Conservation (phyloP, 306 rosid genomes). For the Pueraria montana region DNA sequence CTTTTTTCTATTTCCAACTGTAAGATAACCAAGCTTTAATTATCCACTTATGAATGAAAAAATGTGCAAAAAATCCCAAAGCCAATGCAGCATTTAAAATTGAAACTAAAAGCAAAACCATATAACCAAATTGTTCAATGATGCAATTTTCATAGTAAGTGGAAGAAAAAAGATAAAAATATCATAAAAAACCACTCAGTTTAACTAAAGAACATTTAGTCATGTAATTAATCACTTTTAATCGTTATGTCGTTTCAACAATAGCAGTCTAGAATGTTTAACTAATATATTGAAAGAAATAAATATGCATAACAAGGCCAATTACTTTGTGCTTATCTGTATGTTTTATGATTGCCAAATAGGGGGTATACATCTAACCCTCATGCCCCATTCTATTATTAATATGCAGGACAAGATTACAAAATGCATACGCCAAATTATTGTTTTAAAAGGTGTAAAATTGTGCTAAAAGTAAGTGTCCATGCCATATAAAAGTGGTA, state of each 20-base stretch:
- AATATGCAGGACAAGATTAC: not conserved
- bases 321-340: not conserved
- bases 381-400: not conserved
- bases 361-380: not conserved
- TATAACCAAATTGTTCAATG: not conserved
- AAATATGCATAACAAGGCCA: not conserved
- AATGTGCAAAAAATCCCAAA: not conserved
- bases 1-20: constrained; percentile 61
- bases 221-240: not conserved
- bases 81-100: not conserved
- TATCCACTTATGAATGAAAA: constrained; percentile 17
- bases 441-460: not conserved
- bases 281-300: not conserved
- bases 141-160: not conserved
- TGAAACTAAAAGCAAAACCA: not conserved
- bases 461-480: not conserved
- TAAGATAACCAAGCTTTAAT: constrained; percentile 28
- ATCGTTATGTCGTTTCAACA: not conserved
- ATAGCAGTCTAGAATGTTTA: not conserved
- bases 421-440: constrained; percentile 6
- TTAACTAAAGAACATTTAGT: no score
- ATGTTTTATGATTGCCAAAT: not conserved
- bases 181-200: not conserved
- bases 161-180: not conserved
- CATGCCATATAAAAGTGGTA: not conserved